A percentile compares a stretch with the other conserved stretches of the same genome.
phyloP scores from a whole-genome alignment of 306 rosid species.

The Erythrophleum fordii region DNA sequence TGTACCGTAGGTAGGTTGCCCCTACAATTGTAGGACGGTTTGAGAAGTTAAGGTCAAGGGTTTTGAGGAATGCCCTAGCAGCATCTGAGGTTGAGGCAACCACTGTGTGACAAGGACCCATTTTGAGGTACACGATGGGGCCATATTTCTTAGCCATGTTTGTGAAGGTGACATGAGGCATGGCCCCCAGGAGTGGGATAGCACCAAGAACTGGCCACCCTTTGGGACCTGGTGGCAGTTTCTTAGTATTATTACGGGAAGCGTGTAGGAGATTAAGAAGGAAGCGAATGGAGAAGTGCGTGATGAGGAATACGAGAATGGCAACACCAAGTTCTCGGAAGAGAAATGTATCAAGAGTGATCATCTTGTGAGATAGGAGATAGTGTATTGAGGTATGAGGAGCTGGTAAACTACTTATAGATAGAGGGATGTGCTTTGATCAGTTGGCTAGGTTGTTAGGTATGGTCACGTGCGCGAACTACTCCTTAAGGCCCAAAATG shows the following conservation, averaged over 20 bases:
- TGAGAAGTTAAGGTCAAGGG: conserved; percentile 44
- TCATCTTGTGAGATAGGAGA: no score
- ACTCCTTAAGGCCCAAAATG: no score
- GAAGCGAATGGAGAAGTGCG: conserved; percentile 36
- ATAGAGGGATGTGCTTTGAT: no score
- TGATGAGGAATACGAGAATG: conserved; percentile 43
- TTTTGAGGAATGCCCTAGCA: conserved; percentile 51
- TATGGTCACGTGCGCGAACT: no score
- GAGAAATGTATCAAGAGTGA: no score
- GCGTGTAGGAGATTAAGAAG: not conserved
- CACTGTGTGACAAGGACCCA: conserved; percentile 55
- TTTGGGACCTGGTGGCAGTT: conserved; percentile 58
- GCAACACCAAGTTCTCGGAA: conserved; percentile 35
- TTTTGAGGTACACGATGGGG: conserved; percentile 54
- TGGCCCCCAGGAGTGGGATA: conserved; percentile 51
- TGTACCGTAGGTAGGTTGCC: conserved; percentile 43
- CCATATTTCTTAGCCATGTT: conserved; percentile 51
- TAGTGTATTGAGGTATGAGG: no score
- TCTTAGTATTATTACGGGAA: not conserved
- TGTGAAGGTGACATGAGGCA: conserved; percentile 56
- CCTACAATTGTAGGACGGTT: conserved; percentile 55
- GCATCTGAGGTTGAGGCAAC: conserved; percentile 47
- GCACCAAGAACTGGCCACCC: conserved; percentile 63
- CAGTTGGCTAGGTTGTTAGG: no score
- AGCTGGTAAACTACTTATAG: no score